Conservation (phyloP, 2,329 filamentous ascomycete species). For the Fusarium udum region DNA sequence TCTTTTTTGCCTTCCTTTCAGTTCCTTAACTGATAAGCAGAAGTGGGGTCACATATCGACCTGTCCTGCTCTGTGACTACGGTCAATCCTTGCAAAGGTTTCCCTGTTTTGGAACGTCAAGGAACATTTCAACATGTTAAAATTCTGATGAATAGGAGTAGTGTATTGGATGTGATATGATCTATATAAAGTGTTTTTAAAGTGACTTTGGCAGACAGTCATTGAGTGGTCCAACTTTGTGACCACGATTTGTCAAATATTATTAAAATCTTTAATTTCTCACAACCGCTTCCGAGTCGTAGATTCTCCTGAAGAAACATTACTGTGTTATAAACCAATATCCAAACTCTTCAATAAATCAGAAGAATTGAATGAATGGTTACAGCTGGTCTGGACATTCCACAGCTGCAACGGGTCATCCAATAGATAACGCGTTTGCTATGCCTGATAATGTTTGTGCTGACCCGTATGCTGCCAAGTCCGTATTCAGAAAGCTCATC, state of each 20-base stretch:
- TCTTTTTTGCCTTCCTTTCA: too few species aligned
- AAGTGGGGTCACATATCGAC: neutral
- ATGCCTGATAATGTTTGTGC: neutral
- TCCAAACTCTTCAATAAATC: neutral
- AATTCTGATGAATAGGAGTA: neutral
- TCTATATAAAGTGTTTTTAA: fast-evolving
- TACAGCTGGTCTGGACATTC: neutral
- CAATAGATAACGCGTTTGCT: too few species aligned
- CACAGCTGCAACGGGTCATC: too few species aligned
- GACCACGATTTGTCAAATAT: neutral
- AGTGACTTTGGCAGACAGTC: neutral
- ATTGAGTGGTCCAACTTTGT: neutral
- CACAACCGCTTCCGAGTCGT: neutral
- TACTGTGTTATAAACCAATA: too few species aligned
- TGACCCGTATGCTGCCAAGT: neutral
- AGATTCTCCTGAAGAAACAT: neutral
- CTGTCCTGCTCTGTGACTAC: neutral
- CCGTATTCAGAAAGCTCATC: neutral
- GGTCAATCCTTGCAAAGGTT: neutral
- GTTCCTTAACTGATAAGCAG: neutral
- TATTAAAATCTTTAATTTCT: too few species aligned
- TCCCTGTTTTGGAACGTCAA: neutral
- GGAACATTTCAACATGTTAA: fast-evolving
- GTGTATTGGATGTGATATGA: fast-evolving
- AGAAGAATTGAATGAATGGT: neutral